These are phyloP conservation scores for Hypoxylon sp. DNA, from an alignment of 2,329 filamentous ascomycete genomes.

Conservation along the genomic window DNA sequence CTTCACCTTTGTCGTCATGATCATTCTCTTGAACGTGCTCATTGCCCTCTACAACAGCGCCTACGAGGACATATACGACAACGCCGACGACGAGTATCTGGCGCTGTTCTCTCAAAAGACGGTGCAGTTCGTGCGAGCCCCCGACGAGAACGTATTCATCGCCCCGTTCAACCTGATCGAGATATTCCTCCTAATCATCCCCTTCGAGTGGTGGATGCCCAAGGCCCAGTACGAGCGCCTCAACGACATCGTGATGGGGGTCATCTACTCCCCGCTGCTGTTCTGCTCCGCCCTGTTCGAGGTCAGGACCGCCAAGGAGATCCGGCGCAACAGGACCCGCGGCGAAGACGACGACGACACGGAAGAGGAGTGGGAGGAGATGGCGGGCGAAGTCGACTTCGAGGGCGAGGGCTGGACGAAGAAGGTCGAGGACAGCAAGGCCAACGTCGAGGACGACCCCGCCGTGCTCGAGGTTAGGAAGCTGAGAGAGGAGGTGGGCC, in stretches of 20 bases:
- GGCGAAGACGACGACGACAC: conserved; percentile 92
- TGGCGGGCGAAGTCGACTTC: conserved; percentile 75
- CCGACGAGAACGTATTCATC: conserved; percentile 98
- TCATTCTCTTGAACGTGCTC: conserved; percentile 88
- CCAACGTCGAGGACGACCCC: conserved; percentile 82
- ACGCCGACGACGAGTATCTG: conserved; percentile 94
- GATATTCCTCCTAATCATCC: conserved; percentile 77
- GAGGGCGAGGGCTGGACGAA: conserved; percentile 87
- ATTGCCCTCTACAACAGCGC: conserved; percentile 97
- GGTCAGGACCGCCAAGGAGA: conserved; percentile 68
- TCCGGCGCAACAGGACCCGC: conserved; percentile 75
- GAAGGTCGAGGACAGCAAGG: conserved; percentile 75
- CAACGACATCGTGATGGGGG: conserved; percentile 88
- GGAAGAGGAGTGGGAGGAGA: conserved; percentile 92
- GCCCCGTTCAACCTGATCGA: conserved; percentile 95
- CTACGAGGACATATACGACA: conserved; percentile 92
- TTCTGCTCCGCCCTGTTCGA: conserved; percentile 79
- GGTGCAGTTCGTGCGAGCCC: conserved; percentile 94
- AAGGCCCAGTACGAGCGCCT: conserved; percentile 75
- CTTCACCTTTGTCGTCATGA: conserved; percentile 97
- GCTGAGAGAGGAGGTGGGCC: conserved; percentile 64
- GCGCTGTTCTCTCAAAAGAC: conserved; percentile 93
- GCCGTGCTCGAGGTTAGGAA: conserved; percentile 74
- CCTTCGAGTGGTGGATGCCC: conserved; percentile 96
- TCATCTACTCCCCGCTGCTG: conserved; percentile 85